Evolutionary conservation across 371 early-diverging fungal genomes (phyloP), one percentile per base, ranked within the genome.

Genomic region (Mucor circinelloides): DNA sequence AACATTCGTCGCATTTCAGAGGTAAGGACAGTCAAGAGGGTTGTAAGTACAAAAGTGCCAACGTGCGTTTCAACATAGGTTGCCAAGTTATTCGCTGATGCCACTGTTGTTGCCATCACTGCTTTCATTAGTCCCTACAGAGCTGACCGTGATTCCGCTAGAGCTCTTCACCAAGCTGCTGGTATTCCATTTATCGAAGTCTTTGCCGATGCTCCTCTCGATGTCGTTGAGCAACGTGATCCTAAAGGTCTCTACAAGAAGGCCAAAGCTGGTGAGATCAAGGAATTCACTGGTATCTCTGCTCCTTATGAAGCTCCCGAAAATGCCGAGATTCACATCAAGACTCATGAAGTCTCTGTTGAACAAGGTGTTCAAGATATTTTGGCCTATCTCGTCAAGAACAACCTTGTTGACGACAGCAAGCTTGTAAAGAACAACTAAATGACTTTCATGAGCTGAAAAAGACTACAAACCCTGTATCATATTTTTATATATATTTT

Each of bases 181-280:
- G 87, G 86, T 27, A 86, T 94, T 60, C 91, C 91, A 4, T 94
- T 94, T 70, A 72, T 94, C 60, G 95, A 94, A 77, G 87, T 95
- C 23, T 94, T 70, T 82, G 94, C 93, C 13, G 96, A 97, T 78
- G 93, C 91, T 25, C 94, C 96, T 15, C 72, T 97, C 31, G 87
- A 87, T 30, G 93, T 96, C 27, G 96, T 93, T 36, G 96, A 97
- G 78, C 76, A 89, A 68, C 89, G 97, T 38, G 97, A 97, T 76
- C 97, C 97, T 50, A 97, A 97, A 85, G 97, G 97, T 4, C 85
- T 97, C 34, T 97, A 97, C 88, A 93, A 95, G 84, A 96, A 95
- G 85, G 97, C 97, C 23, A 90, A 93, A 75, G 90, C 91, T 34
- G 97, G 96, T 23, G 89, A 92, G 75, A 95, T 97, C 75, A 95